A percentile compares a stretch with the other conserved stretches of the same genome.
phyloP scores from a whole-genome alignment of 805 yeast genomes.

The Hanseniaspora valbyensis region DNA sequence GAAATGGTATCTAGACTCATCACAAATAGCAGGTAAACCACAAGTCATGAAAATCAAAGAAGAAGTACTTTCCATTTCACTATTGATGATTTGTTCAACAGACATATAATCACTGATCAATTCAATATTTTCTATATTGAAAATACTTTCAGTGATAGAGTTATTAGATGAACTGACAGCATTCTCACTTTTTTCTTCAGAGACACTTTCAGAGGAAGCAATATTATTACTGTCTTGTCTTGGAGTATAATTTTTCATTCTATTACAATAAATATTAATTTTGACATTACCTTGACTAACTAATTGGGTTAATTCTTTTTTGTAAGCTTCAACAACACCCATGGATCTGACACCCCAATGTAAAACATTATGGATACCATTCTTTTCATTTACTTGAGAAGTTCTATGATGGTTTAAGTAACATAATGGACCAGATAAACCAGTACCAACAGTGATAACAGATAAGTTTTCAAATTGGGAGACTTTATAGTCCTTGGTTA shows the following conservation, averaged over 20 bases:
- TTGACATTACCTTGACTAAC: neutral
- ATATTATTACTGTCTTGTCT: neutral
- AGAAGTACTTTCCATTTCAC: neutral
- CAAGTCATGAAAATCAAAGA: constrained; percentile 41
- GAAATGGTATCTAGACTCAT: constrained; percentile 38
- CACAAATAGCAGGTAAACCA: constrained; percentile 48
- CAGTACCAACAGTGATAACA: constrained; percentile 9
- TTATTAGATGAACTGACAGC: neutral
- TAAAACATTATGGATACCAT: constrained; percentile 1
- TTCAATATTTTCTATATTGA: neutral
- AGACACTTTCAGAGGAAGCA: neutral
- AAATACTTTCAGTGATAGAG: neutral
- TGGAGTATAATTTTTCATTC: neutral
- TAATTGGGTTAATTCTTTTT: neutral
- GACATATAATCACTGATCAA: neutral
- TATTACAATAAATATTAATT: constrained; percentile 3
- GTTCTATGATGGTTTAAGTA: constrained; percentile 4
- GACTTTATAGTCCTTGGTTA: neutral
- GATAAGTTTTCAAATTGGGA: constrained; percentile 1
- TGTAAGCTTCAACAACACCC: constrained; percentile 6
- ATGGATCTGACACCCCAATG: constrained; percentile 14
- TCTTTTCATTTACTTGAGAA: neutral
- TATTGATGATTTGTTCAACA: neutral
- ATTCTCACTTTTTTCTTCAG: neutral
- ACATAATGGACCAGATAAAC: constrained; percentile 12